Evolutionary conservation across 1,139 yeast species (phyloP).

Genomic region (Chernovozyma sophiae-reginae): DNA sequence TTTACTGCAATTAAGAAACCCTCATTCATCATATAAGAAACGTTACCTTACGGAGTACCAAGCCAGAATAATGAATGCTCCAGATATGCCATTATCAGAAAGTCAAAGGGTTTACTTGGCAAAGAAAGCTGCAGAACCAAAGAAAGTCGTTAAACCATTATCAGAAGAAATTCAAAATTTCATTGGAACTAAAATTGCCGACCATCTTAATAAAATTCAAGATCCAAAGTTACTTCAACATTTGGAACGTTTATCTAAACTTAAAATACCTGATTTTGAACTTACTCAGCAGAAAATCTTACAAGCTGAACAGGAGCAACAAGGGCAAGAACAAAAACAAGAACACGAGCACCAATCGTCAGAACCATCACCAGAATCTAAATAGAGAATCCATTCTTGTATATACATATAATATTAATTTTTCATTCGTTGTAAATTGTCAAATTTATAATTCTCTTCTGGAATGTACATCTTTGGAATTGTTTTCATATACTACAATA

Average conservation of each 20-base stretch:
- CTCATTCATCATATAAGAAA: conserved; percentile 56
- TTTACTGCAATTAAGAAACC: conserved; percentile 68
- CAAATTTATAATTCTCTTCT: too few species aligned
- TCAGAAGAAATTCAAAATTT: conserved; percentile 64
- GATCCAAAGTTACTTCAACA: conserved; percentile 37
- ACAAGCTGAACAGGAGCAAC: conserved; percentile 7
- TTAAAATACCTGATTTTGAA: conserved; percentile 28
- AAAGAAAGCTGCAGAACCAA: conserved; percentile 49
- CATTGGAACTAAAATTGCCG: conserved; percentile 67
- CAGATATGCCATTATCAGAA: conserved; percentile 74
- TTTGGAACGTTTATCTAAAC: conserved; percentile 36
- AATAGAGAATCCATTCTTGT: conserved; percentile 4
- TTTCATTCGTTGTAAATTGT: background rate
- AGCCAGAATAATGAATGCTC: conserved; percentile 59
- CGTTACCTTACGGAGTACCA: conserved; percentile 56
- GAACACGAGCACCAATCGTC: conserved; percentile 3
- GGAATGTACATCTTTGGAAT: too few species aligned
- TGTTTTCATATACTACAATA: too few species aligned
- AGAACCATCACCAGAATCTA: background rate
- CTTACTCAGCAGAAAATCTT: conserved; percentile 22
- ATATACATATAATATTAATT: conserved; percentile 1
- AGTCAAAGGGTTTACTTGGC: conserved; percentile 60
- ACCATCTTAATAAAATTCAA: conserved; percentile 42
- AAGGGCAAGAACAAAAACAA: too few species aligned
- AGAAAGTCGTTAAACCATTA: conserved; percentile 42